phyloP scores from a whole-genome alignment of 805 yeast species.

The Kodamaea jinghongensis region DNA sequence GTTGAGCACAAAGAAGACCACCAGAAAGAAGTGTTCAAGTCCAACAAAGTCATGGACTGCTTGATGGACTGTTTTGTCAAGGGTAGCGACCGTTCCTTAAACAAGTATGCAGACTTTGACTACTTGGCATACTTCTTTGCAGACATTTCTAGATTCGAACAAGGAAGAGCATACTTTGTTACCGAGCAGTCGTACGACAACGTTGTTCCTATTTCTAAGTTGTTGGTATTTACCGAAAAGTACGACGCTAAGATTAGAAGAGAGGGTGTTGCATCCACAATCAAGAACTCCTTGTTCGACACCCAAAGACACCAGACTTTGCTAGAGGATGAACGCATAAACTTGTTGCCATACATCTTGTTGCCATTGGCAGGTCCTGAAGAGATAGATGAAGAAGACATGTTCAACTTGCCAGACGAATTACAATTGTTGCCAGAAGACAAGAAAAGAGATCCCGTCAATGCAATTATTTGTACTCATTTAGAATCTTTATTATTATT shows the following conservation, averaged over 20 bases:
- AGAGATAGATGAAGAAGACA: constrained; percentile 76
- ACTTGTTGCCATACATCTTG: constrained; percentile 76
- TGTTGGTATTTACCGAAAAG: constrained; percentile 78
- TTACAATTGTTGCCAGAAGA: constrained; percentile 75
- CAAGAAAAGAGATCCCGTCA: constrained; percentile 71
- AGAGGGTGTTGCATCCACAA: constrained; percentile 89
- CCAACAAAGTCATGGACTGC: constrained; percentile 65
- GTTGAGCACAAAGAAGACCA: constrained; percentile 36
- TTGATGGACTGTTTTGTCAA: constrained; percentile 87
- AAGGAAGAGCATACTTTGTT: constrained; percentile 76
- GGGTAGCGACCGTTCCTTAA: constrained; percentile 70
- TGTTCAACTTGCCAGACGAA: constrained; percentile 84
- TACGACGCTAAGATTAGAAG: constrained; percentile 77
- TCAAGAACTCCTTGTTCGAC: constrained; percentile 86
- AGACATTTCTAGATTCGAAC: constrained; percentile 73
- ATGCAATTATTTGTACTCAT: constrained; percentile 63
- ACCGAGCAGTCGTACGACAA: constrained; percentile 69
- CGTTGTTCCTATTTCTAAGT: constrained; percentile 76
- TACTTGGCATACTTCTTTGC: constrained; percentile 87
- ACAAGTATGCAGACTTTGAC: constrained; percentile 72
- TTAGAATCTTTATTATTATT: constrained; percentile 77
- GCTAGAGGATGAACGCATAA: constrained; percentile 59
- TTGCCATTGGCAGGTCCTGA: constrained; percentile 80
- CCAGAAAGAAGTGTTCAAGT: constrained; percentile 46
- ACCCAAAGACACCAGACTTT: constrained; percentile 61